These are phyloP conservation scores for Pleurozium schreberi DNA, from an alignment of 225 moss, liverwort and hornwort species.

Conservation along the genomic window DNA sequence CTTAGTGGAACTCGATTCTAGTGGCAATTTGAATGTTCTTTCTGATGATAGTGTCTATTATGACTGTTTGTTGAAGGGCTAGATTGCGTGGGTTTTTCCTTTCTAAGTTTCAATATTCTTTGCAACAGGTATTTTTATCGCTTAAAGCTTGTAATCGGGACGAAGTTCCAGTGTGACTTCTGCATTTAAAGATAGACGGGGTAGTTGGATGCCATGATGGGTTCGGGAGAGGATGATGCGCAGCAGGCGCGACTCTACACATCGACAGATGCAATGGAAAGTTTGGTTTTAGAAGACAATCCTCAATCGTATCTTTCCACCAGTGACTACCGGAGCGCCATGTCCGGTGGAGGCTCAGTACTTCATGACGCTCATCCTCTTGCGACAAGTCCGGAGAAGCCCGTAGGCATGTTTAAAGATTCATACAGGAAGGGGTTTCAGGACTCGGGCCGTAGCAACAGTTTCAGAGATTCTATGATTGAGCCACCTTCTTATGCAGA, in stretches of 20 bases:
- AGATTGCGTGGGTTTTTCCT: background rate
- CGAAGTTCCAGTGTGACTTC: background rate
- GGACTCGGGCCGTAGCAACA: conserved; percentile 46
- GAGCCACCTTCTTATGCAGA: conserved; percentile 99
- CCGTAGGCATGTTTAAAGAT: conserved; percentile 53
- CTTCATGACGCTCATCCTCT: conserved; percentile 81
- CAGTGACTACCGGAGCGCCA: conserved; percentile 87
- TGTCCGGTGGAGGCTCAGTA: conserved; percentile 59
- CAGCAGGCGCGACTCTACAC: conserved; percentile 82
- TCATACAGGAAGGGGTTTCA: conserved; percentile 69
- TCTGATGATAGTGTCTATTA: background rate
- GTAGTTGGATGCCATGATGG: conserved; percentile 62
- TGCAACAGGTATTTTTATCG: background rate
- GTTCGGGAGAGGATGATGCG: conserved; percentile 73
- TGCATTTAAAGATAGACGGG: background rate
- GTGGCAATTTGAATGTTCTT: background rate
- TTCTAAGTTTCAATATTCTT: background rate
- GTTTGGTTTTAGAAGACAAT: conserved; percentile 71
- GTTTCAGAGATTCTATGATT: conserved; percentile 70
- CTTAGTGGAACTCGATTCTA: background rate
- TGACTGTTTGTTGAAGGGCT: background rate
- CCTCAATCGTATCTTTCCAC: conserved; percentile 84
- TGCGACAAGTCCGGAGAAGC: conserved; percentile 44
- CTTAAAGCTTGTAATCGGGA: background rate
- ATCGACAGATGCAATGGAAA: conserved; percentile 91